Percentiles rank a stretch among this genome's conserved stretches.
phyloP scores from a whole-genome alignment of 2,329 filamentous ascomycete species.

The Davidsoniella eucalypti region DNA sequence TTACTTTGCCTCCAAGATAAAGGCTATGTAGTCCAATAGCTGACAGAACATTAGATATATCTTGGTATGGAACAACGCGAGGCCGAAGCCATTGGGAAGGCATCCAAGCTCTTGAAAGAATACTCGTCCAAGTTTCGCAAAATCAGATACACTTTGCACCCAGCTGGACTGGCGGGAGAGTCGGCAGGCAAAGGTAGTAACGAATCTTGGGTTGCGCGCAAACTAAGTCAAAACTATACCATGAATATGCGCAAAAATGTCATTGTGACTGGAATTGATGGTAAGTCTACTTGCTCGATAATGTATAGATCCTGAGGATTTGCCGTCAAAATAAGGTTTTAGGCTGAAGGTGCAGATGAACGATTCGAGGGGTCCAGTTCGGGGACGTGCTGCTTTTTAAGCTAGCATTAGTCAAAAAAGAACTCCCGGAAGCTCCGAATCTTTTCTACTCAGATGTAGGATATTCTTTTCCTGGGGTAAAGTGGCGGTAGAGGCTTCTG shows the following conservation, averaged over 20 bases:
- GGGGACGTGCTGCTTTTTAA: too few relatives aligned
- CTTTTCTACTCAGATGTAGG: too few relatives aligned
- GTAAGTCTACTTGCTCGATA: constrained; percentile 28
- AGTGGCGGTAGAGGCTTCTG: too few relatives aligned
- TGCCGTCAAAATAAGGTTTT: constrained; percentile 2
- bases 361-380: too few relatives aligned
- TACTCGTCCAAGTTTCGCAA: constrained; percentile 49
- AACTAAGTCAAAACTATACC: constrained; percentile 45
- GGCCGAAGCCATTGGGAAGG: constrained; percentile 42
- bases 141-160: constrained; percentile 53
- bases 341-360: background rate
- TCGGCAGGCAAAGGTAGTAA: constrained; percentile 62
- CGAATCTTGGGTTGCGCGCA: constrained; percentile 51
- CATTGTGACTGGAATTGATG: constrained; percentile 56
- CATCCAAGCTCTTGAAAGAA: constrained; percentile 40
- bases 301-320: background rate
- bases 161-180: constrained; percentile 47
- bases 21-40: too few relatives aligned
- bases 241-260: constrained; percentile 39
- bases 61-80: constrained; percentile 60
- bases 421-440: background rate
- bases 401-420: background rate
- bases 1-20: too few relatives aligned
- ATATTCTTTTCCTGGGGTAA: too few relatives aligned
- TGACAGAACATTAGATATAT: constrained; percentile 36